Percentiles rank a stretch among this genome's conserved stretches.
Evolutionary conservation across 495 filamentous ascomycete species (phyloP).

Genomic region (Aspergillus baeticus): DNA sequence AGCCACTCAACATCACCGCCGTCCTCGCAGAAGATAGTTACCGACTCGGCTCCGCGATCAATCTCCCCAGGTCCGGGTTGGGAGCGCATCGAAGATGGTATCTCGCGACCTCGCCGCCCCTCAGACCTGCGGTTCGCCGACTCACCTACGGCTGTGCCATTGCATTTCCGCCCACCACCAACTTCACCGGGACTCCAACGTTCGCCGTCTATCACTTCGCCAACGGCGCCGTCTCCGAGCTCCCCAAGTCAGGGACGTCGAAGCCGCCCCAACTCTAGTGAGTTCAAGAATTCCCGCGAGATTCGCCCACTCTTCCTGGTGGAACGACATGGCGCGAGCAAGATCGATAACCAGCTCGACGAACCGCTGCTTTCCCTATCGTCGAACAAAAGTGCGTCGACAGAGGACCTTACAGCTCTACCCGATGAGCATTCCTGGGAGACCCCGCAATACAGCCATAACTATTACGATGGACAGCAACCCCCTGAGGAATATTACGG

Average conservation of each 20-base stretch:
- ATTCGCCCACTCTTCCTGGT: constrained; percentile 52
- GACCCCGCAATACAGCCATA: constrained; percentile 24
- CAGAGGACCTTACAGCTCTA: constrained; percentile 38
- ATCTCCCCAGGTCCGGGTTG: constrained; percentile 30
- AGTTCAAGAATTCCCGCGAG: constrained; percentile 47
- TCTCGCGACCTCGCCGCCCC: constrained; percentile 21
- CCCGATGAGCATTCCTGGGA: constrained; percentile 38
- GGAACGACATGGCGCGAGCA: constrained; percentile 41
- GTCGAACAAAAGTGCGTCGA: constrained; percentile 46
- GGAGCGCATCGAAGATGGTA: constrained; percentile 15
- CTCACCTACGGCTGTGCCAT: constrained; percentile 50
- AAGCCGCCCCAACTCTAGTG: constrained; percentile 43
- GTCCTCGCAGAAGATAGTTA: constrained; percentile 27
- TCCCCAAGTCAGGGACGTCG: constrained; percentile 36
- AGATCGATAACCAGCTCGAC: constrained; percentile 35
- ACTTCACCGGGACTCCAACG: constrained; percentile 37
- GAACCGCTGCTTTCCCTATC: constrained; percentile 49
- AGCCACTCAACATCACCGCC: constrained; percentile 40
- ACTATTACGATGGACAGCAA: constrained; percentile 19
- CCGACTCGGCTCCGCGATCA: constrained; percentile 35
- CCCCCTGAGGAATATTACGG: constrained; percentile 18
- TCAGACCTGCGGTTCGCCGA: constrained; percentile 34
- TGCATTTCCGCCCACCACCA: constrained; percentile 49
- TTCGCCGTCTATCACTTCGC: constrained; percentile 31
- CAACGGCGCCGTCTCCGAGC: constrained; percentile 24